Percentiles rank a stretch among this genome's conserved stretches.
Conservation (phyloP, 2,329 filamentous ascomycete genomes). For the Penicillium sp. region DNA sequence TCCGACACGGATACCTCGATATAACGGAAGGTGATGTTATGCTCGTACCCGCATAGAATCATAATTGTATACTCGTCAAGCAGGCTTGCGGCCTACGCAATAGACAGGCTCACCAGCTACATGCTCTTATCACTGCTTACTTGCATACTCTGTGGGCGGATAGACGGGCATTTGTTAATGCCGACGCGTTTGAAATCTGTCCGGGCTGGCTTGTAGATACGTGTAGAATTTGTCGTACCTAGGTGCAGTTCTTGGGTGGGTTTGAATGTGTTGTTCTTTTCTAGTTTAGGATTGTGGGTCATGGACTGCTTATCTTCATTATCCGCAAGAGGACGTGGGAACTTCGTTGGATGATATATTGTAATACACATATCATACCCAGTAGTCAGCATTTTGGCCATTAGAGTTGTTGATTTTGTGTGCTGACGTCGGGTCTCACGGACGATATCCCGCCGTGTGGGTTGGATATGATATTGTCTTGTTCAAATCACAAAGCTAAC, state of each 20-base stretch:
- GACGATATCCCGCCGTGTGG: not conserved
- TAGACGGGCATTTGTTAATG: not conserved
- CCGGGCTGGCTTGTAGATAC: not conserved
- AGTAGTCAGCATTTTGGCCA: not conserved
- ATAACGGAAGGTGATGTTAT: not conserved
- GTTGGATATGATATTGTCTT: not conserved
- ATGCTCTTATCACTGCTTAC: constrained; percentile 1
- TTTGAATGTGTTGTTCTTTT: not conserved
- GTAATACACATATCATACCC: not conserved
- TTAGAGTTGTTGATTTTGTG: not conserved
- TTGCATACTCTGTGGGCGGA: not conserved
- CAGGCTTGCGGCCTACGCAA: not conserved
- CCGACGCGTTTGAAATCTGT: constrained; percentile 3
- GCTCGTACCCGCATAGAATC: not conserved
- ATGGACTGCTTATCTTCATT: not conserved
- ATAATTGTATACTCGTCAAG: not conserved
- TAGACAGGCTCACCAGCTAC: not conserved
- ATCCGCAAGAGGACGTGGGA: not conserved
- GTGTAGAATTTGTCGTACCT: not conserved
- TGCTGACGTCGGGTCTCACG: not conserved
- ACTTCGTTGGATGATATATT: not conserved
- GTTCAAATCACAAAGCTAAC: not conserved
- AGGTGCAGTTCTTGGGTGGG: not conserved
- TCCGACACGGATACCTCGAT: constrained; percentile 3
- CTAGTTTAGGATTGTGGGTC: not conserved